Percentiles rank a stretch among this genome's conserved stretches.
These are phyloP conservation scores for Debaryomyces udenii DNA, from an alignment of 1,139 yeast species.

Conservation along the genomic window DNA sequence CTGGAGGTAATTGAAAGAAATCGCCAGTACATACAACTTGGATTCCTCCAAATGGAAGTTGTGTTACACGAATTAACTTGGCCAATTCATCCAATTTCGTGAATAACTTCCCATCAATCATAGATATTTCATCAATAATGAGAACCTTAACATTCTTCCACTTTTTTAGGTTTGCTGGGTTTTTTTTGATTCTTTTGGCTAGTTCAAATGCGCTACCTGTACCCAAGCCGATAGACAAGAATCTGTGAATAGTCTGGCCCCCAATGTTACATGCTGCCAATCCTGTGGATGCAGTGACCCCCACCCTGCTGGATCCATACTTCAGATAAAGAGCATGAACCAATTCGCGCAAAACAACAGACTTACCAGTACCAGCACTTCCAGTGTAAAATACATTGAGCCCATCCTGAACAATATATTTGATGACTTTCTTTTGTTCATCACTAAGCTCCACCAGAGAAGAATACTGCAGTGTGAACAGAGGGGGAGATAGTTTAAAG, in stretches of 20 bases:
- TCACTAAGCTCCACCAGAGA: constrained; percentile 29
- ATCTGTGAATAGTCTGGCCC: constrained; percentile 79
- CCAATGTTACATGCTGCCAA: constrained; percentile 88
- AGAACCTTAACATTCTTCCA: constrained; percentile 69
- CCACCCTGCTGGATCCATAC: constrained; percentile 55
- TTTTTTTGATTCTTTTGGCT: constrained; percentile 48
- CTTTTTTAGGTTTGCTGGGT: constrained; percentile 44
- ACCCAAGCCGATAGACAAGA: constrained; percentile 80
- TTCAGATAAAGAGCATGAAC: constrained; percentile 46
- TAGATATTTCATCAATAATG: constrained; percentile 80
- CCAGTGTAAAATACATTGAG: constrained; percentile 72
- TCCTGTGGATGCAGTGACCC: constrained; percentile 91
- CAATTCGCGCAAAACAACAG: constrained; percentile 66
- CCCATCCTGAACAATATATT: constrained; percentile 60
- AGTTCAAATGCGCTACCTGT: constrained; percentile 47
- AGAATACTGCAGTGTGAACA: neutral
- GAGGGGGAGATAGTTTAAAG: constrained; percentile 5
- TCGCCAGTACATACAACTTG: constrained; percentile 82
- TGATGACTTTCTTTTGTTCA: constrained; percentile 73
- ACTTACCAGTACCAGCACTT: constrained; percentile 86
- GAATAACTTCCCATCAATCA: constrained; percentile 72
- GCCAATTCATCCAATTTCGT: constrained; percentile 69
- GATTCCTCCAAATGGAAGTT: constrained; percentile 75
- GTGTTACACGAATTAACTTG: constrained; percentile 45
- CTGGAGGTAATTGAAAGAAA: constrained; percentile 87